phyloP scores from a whole-genome alignment of 441 rosid species.

The Metrosideros polymorpha region DNA sequence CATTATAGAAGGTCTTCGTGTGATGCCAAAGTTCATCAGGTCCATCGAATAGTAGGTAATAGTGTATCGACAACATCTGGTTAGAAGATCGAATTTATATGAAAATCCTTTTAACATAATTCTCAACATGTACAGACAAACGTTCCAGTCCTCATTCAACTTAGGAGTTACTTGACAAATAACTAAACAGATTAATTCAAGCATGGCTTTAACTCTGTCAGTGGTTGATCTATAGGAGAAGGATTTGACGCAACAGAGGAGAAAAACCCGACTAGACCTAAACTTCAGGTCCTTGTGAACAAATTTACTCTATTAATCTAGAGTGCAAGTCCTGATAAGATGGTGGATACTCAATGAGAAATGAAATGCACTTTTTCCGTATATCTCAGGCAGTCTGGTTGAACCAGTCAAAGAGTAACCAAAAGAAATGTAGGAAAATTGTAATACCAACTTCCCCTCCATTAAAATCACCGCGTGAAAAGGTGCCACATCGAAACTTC shows the following conservation, averaged over 20 bases:
- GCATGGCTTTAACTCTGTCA: neutral
- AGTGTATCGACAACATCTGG: slow-evolving; percentile 92
- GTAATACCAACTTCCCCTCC: neutral
- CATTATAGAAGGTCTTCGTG: slow-evolving; percentile 52
- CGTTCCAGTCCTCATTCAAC: neutral
- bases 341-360: neutral
- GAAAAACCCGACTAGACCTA: neutral
- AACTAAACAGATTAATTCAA: neutral
- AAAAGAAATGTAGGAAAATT: neutral
- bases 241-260: neutral
- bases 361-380: neutral
- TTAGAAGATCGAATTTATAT: neutral
- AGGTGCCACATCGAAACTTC: neutral
- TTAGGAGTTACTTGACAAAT: neutral
- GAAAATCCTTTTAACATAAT: neutral
- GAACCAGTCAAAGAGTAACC: neutral
- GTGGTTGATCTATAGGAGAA: neutral
- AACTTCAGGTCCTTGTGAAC: neutral
- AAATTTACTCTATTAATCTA: neutral
- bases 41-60: slow-evolving; percentile 91
- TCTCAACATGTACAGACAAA: neutral
- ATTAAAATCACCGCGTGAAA: neutral
- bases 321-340: neutral
- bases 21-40: slow-evolving; percentile 74
- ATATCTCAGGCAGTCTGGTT: neutral